Evolutionary conservation across 2,329 filamentous ascomycete species (phyloP).

Genomic region (Massarina eburnea): DNA sequence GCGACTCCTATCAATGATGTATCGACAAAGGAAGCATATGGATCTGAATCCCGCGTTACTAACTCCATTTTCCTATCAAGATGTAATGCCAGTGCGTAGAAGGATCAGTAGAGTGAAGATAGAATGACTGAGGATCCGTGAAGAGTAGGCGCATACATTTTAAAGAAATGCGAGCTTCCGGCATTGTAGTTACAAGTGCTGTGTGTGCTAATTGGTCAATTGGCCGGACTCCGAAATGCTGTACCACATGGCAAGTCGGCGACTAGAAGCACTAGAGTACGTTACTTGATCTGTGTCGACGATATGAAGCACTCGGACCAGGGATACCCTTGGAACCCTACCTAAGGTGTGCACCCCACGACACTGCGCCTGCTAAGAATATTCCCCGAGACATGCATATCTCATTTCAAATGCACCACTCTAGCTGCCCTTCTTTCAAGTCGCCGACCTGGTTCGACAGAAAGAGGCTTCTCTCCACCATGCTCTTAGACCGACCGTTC

Average conservation of each 20-base stretch:
- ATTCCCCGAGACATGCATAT: neutral
- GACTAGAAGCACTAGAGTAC: neutral
- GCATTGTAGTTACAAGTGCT: neutral
- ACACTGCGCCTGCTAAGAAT: neutral
- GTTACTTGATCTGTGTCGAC: neutral
- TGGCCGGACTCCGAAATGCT: neutral
- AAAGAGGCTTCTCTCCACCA: neutral
- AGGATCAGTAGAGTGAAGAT: neutral
- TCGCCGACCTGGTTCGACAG: neutral
- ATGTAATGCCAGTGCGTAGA: neutral
- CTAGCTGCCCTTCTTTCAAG: too few relatives aligned
- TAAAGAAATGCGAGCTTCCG: neutral
- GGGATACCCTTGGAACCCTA: neutral
- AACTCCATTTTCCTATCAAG: neutral
- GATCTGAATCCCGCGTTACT: slow-evolving; percentile 1
- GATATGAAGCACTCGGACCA: neutral
- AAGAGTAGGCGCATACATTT: neutral
- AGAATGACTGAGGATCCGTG: neutral
- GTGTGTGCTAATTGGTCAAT: neutral
- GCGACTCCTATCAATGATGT: slow-evolving; percentile 12
- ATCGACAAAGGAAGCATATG: slow-evolving; percentile 12
- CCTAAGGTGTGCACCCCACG: neutral
- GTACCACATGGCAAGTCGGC: neutral
- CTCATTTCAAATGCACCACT: neutral
- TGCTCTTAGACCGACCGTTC: neutral